Evolutionary conservation across 257 asterid genomes (phyloP).

Genomic region (Nicotiana tomentosiformis): DNA sequence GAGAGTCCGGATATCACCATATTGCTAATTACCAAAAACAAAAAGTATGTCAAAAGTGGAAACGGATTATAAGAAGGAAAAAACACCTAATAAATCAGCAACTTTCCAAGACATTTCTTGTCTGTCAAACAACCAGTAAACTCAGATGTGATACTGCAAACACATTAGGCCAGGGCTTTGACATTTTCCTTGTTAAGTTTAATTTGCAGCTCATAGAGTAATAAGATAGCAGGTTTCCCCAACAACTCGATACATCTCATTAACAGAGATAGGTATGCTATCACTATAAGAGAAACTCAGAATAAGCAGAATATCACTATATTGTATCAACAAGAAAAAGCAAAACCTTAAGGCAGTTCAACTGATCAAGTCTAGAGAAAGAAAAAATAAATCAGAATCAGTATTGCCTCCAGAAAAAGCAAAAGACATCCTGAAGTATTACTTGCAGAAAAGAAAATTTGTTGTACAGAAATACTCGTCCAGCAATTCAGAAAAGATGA

Average conservation of each 20-base stretch:
- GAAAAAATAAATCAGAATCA: background rate
- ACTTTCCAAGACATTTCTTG: background rate
- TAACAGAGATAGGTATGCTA: background rate
- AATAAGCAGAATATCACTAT: background rate
- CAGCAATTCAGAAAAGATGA: background rate
- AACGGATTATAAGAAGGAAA: background rate
- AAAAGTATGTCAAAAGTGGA: background rate
- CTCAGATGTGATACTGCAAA: background rate
- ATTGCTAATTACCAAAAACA: slow-evolving; percentile 33
- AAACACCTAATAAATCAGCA: background rate
- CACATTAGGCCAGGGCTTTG: background rate
- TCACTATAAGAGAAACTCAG: background rate
- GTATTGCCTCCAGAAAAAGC: background rate
- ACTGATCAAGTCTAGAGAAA: background rate
- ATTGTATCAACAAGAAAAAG: background rate
- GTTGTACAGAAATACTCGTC: background rate
- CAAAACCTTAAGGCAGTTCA: background rate
- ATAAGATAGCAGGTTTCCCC: background rate
- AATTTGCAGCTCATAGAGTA: background rate
- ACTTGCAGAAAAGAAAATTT: background rate
- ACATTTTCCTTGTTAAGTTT: background rate
- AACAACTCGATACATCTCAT: background rate
- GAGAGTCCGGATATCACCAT: slow-evolving; percentile 64
- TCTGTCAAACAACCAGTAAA: background rate
- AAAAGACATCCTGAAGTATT: background rate